Evolutionary conservation across 108 stramenopile genomes (phyloP).

Genomic region (Aurantiochytrium sp.): DNA sequence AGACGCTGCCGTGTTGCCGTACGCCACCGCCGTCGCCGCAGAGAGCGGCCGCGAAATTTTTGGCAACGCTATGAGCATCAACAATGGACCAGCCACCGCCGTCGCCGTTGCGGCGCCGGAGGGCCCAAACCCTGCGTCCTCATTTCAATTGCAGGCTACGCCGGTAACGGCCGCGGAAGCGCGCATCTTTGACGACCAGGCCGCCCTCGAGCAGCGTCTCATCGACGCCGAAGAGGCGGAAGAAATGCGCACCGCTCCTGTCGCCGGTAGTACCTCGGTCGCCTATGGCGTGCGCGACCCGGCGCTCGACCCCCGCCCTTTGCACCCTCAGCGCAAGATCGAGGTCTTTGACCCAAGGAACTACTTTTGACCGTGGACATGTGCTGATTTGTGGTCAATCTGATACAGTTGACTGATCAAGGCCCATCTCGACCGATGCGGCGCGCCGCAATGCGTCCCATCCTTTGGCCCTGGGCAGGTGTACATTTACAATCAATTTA

Average conservation of each 20-base stretch:
- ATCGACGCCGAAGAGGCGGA: neutral
- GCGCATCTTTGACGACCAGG: neutral
- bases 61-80: too few species aligned
- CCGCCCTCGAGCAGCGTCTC: neutral
- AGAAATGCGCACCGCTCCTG: neutral
- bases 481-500: too few species aligned
- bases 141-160: neutral
- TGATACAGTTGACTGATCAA: too few species aligned
- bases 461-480: too few species aligned
- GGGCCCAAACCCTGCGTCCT: neutral
- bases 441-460: too few species aligned
- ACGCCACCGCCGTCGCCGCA: neutral
- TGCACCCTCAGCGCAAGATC: neutral
- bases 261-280: neutral
- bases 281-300: neutral
- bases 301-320: neutral
- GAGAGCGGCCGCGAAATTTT: neutral
- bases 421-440: too few species aligned
- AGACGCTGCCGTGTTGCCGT: neutral
- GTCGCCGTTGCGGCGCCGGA: neutral
- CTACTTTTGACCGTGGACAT: neutral
- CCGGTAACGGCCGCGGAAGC: neutral
- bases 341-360: neutral
- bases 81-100: too few species aligned
- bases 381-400: too few species aligned